Evolutionary conservation across 495 filamentous ascomycete genomes (phyloP), one percentile per base, ranked within the genome.

Genomic region (Ramalina intermedia): DNA sequence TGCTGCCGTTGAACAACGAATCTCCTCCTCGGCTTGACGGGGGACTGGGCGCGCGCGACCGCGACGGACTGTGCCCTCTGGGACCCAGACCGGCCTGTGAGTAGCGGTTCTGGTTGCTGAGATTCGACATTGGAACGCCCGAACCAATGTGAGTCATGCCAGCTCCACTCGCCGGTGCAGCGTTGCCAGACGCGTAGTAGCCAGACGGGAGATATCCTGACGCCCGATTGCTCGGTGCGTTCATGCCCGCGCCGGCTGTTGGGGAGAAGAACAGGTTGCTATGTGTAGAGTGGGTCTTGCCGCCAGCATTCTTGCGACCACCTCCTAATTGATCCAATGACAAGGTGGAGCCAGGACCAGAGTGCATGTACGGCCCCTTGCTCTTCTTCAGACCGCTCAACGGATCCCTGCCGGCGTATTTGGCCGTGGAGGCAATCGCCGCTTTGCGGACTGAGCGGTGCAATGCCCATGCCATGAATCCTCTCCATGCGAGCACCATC

Each of bases 191-290:
- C 24, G 88, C 80, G 61, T 98, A 98, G 65, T 94, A 96, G 8
- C 91, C 91, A 4, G 90, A 81, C 29, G 91, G 91, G 18, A 96
- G 75, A 64, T 90, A 96, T 18, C 68, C 72, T 3, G 78, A 81
- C 12, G 68, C 75, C 65, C 69, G 75, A 71, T 69, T 87, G 48
- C 59, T 56, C 36, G 61, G 53, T 45, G 60, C 60, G 13, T 64
- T 63, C n/a, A 72, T 60, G 20, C 65, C 69, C n/a, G 64, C 64
- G 17, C 75, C 79, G 1, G 90, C 90, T 1, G 91, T 96, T 0
- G 91, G 91, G 1, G 87, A 94, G 66, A 93, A 98, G 75, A 98
- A 98, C 4, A 98, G 75, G 37, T 76, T 81, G 46, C 69, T 68
- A 43, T 65, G 66, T 13, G 73, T 64, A 13, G 57, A 52, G 64